Conservation (phyloP, 2,329 filamentous ascomycete genomes). For the Hymenoscyphus occultus region DNA sequence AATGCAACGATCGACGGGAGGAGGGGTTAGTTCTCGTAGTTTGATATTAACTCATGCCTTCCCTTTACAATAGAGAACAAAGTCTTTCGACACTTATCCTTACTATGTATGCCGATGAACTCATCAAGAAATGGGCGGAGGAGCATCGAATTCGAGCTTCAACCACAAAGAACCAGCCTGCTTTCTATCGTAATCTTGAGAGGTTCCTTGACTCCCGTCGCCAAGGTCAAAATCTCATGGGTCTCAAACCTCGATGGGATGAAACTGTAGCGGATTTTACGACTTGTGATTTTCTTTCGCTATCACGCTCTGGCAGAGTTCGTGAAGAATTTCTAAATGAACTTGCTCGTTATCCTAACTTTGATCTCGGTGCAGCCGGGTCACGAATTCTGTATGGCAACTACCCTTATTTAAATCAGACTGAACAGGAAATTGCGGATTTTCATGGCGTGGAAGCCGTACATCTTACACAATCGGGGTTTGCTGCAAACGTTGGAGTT, state of each 20-base stretch:
- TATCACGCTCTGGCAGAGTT: background rate
- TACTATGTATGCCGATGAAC: no score
- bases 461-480: slow-evolving; percentile 57
- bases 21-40: no score
- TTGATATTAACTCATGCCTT: no score
- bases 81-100: no score
- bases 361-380: slow-evolving; percentile 23
- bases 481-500: slow-evolving; percentile 50
- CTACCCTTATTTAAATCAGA: slow-evolving; percentile 53
- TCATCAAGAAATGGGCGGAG: background rate
- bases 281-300: slow-evolving; percentile 12
- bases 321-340: no score
- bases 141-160: background rate
- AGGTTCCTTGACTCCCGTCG: background rate
- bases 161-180: background rate
- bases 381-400: slow-evolving; percentile 60
- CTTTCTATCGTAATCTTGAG: slow-evolving; percentile 10
- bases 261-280: slow-evolving; percentile 1
- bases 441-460: slow-evolving; percentile 59
- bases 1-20: no score
- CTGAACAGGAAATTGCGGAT: slow-evolving; percentile 53
- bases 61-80: no score
- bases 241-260: slow-evolving; percentile 6
- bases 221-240: background rate
- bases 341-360: no score